Base-by-base conservation (phyloP, 2,329 filamentous ascomycete genomes). In the Thielaviopsis ethacetica region DNA sequence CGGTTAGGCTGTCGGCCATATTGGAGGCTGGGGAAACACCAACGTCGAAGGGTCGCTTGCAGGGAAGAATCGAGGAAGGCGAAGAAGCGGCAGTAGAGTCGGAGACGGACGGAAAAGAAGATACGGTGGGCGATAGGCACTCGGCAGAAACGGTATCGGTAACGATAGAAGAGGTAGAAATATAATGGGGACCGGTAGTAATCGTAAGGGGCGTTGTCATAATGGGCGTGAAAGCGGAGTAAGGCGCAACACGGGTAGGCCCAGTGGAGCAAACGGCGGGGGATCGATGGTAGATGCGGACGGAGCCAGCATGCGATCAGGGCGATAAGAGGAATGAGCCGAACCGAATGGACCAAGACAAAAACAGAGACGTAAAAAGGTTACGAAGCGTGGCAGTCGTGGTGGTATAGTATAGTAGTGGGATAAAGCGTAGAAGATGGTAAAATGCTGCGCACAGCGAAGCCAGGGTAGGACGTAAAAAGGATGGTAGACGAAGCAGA, bases 151-250 rank as follows among this genome's bases (percentile, higher is more conserved):
- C 27, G 5, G 27, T 44, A 49, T 41, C 24, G 17, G 19, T 15
- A 27, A 51, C 24, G 21, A 24, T 19, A 44, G 55, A 50, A 22
- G 59, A 54, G 54, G 59, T 27, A 55, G 49, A 41, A 44, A 47
- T 58, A 54, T 56, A 53, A 27, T 30, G 56, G 26, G 60, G 56
- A 53, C 59, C 57, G 53, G 60, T 17, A 56, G 50, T n/a, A 34
- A 56, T 53, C 52, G 60, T 58, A 57, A 58, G 53, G 57, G 60
- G 50, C 57, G 50, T 59, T 50, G 53, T 53, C 60, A 61, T 61
- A 21, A 54, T 61, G 56, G 38, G 47, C 52, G 53, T 50, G 26
- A n/a, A 49, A 57, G 13, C 15, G 10, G 7, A n/a, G 17, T 44
- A 44, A n/a, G 7, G 38, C 38, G 38, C 10, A 44, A n/a, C 38